Evolutionary conservation across 371 early-diverging fungal species (phyloP), one percentile per base, ranked within the genome.

Genomic region (Mortierella sp.): DNA sequence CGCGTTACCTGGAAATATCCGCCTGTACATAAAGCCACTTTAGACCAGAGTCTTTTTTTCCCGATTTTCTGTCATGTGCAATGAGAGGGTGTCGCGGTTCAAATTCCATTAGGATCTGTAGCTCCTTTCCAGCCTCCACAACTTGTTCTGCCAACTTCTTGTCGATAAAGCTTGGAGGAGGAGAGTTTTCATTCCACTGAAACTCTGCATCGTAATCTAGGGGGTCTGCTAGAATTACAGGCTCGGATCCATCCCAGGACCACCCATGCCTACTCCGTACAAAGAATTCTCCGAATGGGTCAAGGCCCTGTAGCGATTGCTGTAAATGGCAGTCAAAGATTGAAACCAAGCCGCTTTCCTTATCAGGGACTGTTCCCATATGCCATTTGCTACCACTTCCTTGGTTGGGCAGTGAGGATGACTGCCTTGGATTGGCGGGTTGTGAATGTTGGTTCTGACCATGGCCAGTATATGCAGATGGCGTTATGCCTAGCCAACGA

Each of bases 201-300:
- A 74, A 77, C 58, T 74, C 72, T 19, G 33, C 63, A 5, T 67
- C 65, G 52, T 60, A 72, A 15, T 70, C 66, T n/a, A 72, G 50
- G 19, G 68, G 76, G 10, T 69, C 70, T 28, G 58, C 64, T 38
- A 61, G 64, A 38, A 74, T 67, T 59, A 71, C 53, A 33, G 65
- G 72, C 52, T 61, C 68, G 7, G 66, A 50, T 1, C 68, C 79
- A 55, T 79, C 74, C 74, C 74, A 79, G 0, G 74, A 67, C 79
- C 79, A 79, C 19, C 61, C 58, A 38, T 76, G 71, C 19, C 24
- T 24, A 38, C 72, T 78, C 10, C 48, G 60, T 1, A 89, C 77
- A 70, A 89, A 89, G 47, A 88, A 88, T 61, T 89, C 89, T 0
- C 50, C 60, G 40, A 86, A 88, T 2, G 85, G 87, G 22, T 89